Evolutionary conservation across 495 filamentous ascomycete genomes (phyloP).

Genomic region (Talaromyces proteolyticus): DNA sequence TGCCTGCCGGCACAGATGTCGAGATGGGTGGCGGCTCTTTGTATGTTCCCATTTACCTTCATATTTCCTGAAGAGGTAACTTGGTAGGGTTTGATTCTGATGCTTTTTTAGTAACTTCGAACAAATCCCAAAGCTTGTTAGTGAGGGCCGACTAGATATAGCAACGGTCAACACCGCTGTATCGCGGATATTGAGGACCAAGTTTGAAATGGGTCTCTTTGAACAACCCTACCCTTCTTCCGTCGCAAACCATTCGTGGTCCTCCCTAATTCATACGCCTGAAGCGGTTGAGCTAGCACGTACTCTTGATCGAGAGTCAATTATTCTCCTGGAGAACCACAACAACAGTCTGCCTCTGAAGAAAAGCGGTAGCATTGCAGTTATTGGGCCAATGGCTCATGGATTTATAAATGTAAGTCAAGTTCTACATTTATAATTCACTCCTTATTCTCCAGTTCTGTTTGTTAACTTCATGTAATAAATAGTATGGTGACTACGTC

Average conservation of each 20-base stretch:
- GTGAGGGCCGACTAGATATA: constrained; percentile 48
- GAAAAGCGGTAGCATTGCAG: constrained; percentile 54
- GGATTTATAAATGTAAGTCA: constrained; percentile 59
- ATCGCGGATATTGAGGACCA: constrained; percentile 50
- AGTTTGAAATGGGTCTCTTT: constrained; percentile 62
- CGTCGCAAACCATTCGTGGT: constrained; percentile 36
- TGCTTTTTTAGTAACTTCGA: constrained; percentile 44
- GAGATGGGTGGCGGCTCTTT: constrained; percentile 71
- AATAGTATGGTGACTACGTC: constrained; percentile 64
- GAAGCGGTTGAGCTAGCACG: constrained; percentile 50
- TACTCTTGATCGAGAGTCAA: constrained; percentile 58
- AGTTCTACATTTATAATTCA: background rate
- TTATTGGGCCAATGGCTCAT: constrained; percentile 68
- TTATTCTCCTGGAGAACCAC: constrained; percentile 64
- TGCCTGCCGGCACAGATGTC: constrained; percentile 60
- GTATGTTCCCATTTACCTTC: constrained; percentile 11
- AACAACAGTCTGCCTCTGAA: constrained; percentile 51
- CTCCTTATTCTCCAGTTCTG: constrained; percentile 6
- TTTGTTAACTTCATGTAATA: background rate
- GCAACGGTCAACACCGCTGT: constrained; percentile 58
- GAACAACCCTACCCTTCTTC: constrained; percentile 54
- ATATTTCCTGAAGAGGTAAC: background rate
- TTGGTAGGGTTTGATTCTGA: constrained; percentile 2
- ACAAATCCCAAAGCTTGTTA: constrained; percentile 54
- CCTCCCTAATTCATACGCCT: constrained; percentile 49